phyloP scores from a whole-genome alignment of 2,329 filamentous ascomycete species.

The Phialocephala subalpina region DNA sequence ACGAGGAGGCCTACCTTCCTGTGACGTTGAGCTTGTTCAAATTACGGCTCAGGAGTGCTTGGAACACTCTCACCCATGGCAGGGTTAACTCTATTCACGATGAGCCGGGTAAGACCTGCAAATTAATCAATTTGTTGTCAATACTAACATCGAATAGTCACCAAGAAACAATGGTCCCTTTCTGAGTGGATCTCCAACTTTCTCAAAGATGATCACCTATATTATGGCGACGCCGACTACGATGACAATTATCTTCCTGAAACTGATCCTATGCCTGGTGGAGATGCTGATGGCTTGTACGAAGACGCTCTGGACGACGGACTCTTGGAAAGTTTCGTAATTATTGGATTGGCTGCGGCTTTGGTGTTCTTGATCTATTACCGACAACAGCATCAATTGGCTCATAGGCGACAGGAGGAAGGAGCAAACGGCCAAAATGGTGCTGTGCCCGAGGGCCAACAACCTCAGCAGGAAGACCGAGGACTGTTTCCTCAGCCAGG shows the following conservation, averaged over 20 bases:
- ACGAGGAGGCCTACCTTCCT: conserved; percentile 91
- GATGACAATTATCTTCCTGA: conserved; percentile 50
- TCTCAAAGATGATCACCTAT: conserved; percentile 68
- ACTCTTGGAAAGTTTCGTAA: conserved; percentile 83
- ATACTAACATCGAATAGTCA: conserved; percentile 57
- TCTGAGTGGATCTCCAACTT: conserved; percentile 90
- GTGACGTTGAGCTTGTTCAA: conserved; percentile 90
- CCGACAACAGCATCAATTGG: conserved; percentile 73
- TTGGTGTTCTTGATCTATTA: conserved; percentile 85
- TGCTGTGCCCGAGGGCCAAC: conserved; percentile 37
- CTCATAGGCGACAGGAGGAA: conserved; percentile 52
- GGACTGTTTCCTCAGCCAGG: conserved; percentile 71
- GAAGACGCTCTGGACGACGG: conserved; percentile 78
- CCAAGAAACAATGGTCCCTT: conserved; percentile 77
- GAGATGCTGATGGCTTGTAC: conserved; percentile 60
- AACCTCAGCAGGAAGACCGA: conserved; percentile 49
- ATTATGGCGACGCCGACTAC: conserved; percentile 66
- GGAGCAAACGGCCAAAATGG: conserved; percentile 47
- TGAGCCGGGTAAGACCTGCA: conserved; percentile 74
- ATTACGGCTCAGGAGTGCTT: conserved; percentile 84
- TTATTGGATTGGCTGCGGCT: conserved; percentile 78
- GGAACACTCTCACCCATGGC: conserved; percentile 94
- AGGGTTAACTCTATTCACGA: conserved; percentile 91
- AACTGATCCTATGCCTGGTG: conserved; percentile 63
- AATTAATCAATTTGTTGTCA: not conserved